Percentiles rank a stretch among this genome's conserved stretches.
phyloP scores from a whole-genome alignment of 208 protist species.

The Borovskyia barvae region DNA sequence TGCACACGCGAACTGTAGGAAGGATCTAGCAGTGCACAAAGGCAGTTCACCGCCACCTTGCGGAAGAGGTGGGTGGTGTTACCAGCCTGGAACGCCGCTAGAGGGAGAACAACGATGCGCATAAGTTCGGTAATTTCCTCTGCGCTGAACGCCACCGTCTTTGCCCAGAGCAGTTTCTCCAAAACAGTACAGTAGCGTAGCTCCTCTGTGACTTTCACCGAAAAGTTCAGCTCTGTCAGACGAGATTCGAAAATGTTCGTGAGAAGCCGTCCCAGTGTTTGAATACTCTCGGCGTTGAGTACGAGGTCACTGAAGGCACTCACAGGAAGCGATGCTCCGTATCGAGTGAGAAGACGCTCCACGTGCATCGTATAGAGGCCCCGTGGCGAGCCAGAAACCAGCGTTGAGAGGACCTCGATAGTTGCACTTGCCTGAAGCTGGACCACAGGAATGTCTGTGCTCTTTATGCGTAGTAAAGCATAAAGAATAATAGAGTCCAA shows the following conservation, averaged over 20 bases:
- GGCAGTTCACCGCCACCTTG: constrained; percentile 80
- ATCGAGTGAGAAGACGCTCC: constrained; percentile 50
- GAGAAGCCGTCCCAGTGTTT: constrained; percentile 32
- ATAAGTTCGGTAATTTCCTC: constrained; percentile 60
- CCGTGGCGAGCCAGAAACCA: constrained; percentile 50
- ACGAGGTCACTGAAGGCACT: constrained; percentile 73
- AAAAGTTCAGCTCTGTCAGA: constrained; percentile 68
- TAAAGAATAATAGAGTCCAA: constrained; percentile 84
- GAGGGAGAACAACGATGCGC: constrained; percentile 60
- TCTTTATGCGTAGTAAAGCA: constrained; percentile 60
- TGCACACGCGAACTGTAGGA: constrained; percentile 25
- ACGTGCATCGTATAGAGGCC: constrained; percentile 77
- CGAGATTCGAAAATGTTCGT: constrained; percentile 63
- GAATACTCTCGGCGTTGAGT: constrained; percentile 28
- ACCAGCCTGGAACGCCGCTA: constrained; percentile 60
- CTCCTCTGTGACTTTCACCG: constrained; percentile 69
- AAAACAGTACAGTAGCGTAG: constrained; percentile 75
- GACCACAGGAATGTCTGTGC: constrained; percentile 42
- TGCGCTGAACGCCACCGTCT: constrained; percentile 25
- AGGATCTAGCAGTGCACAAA: constrained; percentile 54
- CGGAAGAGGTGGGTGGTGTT: constrained; percentile 77
- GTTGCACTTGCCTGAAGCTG: constrained; percentile 22
- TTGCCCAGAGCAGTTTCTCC: constrained; percentile 64
- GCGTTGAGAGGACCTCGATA: constrained; percentile 45
- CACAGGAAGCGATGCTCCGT: constrained; percentile 67